A percentile compares a stretch with the other conserved stretches of the same genome.
These are phyloP conservation scores for Dothistroma septosporum DNA, from an alignment of 2,329 filamentous ascomycete species.

Conservation along the genomic window DNA sequence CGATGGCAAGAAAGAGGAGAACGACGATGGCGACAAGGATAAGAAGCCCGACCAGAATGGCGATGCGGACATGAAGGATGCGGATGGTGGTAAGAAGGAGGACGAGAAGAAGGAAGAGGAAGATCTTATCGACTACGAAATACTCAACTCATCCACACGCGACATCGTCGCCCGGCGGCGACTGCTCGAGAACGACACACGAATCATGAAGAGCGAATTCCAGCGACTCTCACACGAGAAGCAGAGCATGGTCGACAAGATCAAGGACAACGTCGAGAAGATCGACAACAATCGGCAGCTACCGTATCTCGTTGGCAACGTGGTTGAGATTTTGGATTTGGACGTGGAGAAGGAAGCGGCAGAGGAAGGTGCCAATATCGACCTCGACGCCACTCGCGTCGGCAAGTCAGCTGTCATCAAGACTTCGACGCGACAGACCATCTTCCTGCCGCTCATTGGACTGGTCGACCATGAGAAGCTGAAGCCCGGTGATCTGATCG, in stretches of 20 bases:
- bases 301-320: slow-evolving; percentile 96
- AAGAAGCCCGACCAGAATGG: slow-evolving; percentile 53
- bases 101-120: slow-evolving; percentile 65
- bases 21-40: slow-evolving; percentile 52
- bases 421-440: slow-evolving; percentile 96
- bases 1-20: slow-evolving; percentile 68
- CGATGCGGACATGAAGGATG: slow-evolving; percentile 90
- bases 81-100: slow-evolving; percentile 56
- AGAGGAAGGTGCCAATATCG: slow-evolving; percentile 97
- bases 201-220: slow-evolving; percentile 97
- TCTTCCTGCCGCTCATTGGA: slow-evolving; percentile 95
- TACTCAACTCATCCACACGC: slow-evolving; percentile 85
- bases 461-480: slow-evolving; percentile 92
- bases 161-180: slow-evolving; percentile 89
- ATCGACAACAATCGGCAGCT: slow-evolving; percentile 99
- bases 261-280: slow-evolving; percentile 98
- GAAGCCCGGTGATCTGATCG: slow-evolving; percentile 93
- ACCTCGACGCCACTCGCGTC: slow-evolving; percentile 90
- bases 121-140: slow-evolving; percentile 85
- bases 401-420: slow-evolving; percentile 99
- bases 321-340: slow-evolving; percentile 93
- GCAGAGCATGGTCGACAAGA: slow-evolving; percentile 93
- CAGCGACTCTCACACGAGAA: slow-evolving; percentile 94
- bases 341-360: slow-evolving; percentile 94
- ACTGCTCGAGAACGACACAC: slow-evolving; percentile 92